Percentiles rank a stretch among this genome's conserved stretches.
phyloP scores from a whole-genome alignment of 1,284 basidiomycete species.

The Fistulina hepatica region DNA sequence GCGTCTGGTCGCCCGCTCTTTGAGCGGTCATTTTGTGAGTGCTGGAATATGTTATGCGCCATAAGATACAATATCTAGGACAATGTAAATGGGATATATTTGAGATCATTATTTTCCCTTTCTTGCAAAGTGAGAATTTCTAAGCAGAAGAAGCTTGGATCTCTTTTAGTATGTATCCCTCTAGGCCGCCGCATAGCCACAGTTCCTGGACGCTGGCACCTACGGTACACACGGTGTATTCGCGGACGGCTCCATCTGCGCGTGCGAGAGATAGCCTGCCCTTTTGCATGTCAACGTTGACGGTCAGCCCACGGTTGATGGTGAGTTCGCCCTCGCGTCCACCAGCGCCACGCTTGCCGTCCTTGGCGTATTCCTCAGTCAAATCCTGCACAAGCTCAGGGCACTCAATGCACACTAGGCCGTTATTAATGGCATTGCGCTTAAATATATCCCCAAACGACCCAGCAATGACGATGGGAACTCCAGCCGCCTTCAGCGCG shows the following conservation, averaged over 20 bases:
- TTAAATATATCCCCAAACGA: constrained; percentile 99
- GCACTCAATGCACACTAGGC: constrained; percentile 89
- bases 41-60: too few relatives aligned
- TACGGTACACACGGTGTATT: constrained; percentile 64
- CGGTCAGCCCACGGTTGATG: constrained; percentile 55
- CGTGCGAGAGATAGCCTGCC: constrained; percentile 52
- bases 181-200: constrained; percentile 73
- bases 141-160: constrained; percentile 38
- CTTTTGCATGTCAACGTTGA: constrained; percentile 61
- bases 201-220: constrained; percentile 91
- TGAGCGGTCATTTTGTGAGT: too few relatives aligned
- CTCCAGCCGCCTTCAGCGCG: constrained; percentile 87
- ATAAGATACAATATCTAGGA: too few relatives aligned
- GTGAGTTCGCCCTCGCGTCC: constrained; percentile 74
- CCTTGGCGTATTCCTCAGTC: constrained; percentile 63
- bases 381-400: constrained; percentile 84
- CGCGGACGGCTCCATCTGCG: constrained; percentile 38
- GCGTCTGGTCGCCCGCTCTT: constrained; percentile 31
- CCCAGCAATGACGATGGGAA: constrained; percentile 90
- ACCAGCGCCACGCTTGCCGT: constrained; percentile 66
- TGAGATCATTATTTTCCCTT: constrained; percentile 1
- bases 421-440: constrained; percentile 98
- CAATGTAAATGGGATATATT: constrained; percentile 9
- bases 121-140: neutral
- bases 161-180: constrained; percentile 70